phyloP scores from a whole-genome alignment of 768 basidiomycete species.

The Trametes elegans region DNA sequence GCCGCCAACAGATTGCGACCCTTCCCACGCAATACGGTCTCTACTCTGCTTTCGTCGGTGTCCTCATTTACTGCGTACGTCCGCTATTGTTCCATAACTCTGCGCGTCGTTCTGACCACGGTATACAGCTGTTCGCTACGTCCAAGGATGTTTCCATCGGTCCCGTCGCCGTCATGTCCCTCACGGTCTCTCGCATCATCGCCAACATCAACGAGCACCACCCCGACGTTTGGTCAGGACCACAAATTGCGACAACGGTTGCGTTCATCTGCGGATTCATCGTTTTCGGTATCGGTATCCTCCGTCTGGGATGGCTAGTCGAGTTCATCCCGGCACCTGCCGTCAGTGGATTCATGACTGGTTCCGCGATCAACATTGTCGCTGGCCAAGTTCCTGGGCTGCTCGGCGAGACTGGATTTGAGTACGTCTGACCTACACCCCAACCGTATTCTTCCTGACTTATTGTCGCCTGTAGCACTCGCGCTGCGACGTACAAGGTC shows the following conservation, averaged over 20 bases:
- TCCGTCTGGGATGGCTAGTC: conserved; percentile 91
- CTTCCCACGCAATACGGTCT: conserved; percentile 87
- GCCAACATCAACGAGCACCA: conserved; percentile 52
- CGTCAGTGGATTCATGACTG: conserved; percentile 93
- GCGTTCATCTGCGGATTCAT: conserved; percentile 91
- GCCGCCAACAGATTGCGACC: conserved; percentile 64
- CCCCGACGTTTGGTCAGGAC: conserved; percentile 57
- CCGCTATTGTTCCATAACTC: background rate
- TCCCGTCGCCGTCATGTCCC: conserved; percentile 97
- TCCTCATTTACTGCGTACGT: conserved; percentile 77
- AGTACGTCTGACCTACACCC: conserved; percentile 48
- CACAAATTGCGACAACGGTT: conserved; percentile 79
- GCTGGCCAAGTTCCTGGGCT: conserved; percentile 86
- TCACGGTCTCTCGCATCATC: conserved; percentile 83
- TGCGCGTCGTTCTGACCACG: background rate
- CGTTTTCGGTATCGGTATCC: conserved; percentile 83
- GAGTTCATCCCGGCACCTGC: conserved; percentile 91
- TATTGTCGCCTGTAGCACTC: conserved; percentile 53
- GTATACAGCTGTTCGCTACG: conserved; percentile 82
- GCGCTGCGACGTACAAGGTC: conserved; percentile 80
- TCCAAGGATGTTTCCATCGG: conserved; percentile 99
- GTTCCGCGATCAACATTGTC: conserved; percentile 92
- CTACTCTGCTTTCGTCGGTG: conserved; percentile 91
- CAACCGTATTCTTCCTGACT: conserved; percentile 7
- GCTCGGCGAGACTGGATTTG: conserved; percentile 83